A percentile compares a stretch with the other conserved stretches of the same genome.
Evolutionary conservation across 2,329 filamentous ascomycete genomes (phyloP).

Genomic region (Talaromyces sp.): DNA sequence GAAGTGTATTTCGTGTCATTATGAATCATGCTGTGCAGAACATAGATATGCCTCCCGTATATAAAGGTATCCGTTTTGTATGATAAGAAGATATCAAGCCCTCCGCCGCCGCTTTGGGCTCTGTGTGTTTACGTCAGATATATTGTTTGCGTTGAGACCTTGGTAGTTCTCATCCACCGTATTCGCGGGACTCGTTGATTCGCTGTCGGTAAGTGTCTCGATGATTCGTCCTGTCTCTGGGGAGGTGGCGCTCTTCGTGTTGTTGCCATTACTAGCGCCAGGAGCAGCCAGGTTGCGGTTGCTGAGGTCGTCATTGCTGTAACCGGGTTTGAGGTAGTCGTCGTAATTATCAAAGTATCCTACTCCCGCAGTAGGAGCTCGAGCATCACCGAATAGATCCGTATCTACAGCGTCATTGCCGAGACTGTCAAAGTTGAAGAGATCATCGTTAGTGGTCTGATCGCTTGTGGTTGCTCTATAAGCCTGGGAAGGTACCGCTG

Average conservation of each 20-base stretch:
- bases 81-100: not conserved
- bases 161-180: slow-evolving; percentile 31
- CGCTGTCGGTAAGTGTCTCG: slow-evolving; percentile 46
- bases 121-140: slow-evolving; percentile 2
- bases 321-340: slow-evolving; percentile 23
- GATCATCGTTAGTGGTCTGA: slow-evolving; percentile 26
- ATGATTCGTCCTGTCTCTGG: slow-evolving; percentile 36
- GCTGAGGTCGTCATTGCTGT: slow-evolving; percentile 20
- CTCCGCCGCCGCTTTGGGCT: slow-evolving; percentile 14
- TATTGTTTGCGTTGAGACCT: not conserved
- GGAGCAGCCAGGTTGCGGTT: slow-evolving; percentile 13
- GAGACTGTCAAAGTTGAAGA: slow-evolving; percentile 43
- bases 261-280: slow-evolving; percentile 13
- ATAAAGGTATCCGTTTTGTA: not conserved
- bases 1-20: not conserved
- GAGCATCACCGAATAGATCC: slow-evolving; percentile 24
- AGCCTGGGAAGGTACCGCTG: slow-evolving; percentile 21
- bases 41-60: not conserved
- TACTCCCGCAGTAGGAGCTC: slow-evolving; percentile 22
- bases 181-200: slow-evolving; percentile 41
- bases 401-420: slow-evolving; percentile 30
- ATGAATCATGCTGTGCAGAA: not conserved
- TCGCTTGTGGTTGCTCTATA: slow-evolving; percentile 21
- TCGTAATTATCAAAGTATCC: slow-evolving; percentile 37
- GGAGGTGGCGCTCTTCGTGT: slow-evolving; percentile 19